Conservation (phyloP, 208 protist species). For the Acanthamoeba royreba region DNA sequence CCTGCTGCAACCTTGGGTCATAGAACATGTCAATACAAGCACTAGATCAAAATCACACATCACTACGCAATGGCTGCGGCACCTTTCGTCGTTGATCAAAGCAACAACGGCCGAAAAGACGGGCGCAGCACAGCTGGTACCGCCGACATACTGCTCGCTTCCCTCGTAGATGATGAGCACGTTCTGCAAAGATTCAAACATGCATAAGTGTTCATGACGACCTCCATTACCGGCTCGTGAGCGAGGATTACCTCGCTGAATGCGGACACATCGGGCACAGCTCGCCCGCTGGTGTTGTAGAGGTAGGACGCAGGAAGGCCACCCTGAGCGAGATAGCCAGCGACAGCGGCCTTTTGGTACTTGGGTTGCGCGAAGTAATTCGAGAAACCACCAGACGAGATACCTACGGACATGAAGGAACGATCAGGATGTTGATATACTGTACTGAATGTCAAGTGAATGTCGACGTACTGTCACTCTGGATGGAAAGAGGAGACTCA, state of each 20-base stretch:
- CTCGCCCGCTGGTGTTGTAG: conserved; percentile 39
- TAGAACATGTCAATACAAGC: background rate
- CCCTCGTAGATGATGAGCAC: background rate
- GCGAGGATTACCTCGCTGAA: background rate
- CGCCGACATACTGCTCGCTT: conserved; percentile 33
- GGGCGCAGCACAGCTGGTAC: conserved; percentile 61
- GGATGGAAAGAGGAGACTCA: background rate
- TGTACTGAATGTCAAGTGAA: no score
- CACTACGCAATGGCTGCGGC: no score
- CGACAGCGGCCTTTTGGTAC: background rate
- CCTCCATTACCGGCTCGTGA: background rate
- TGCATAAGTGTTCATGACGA: no score
- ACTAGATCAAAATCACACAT: no score
- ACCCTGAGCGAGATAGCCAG: background rate
- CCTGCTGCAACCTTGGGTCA: background rate
- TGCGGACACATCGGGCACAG: conserved; percentile 58
- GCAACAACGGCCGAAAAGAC: conserved; percentile 65
- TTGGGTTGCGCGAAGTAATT: background rate
- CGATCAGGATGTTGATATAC: background rate
- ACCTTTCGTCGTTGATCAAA: conserved; percentile 62
- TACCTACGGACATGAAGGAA: background rate
- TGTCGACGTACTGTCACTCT: background rate
- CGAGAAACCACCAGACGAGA: conserved; percentile 43
- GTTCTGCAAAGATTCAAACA: no score
- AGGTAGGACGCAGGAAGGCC: background rate